A percentile compares a stretch with the other conserved stretches of the same genome.
Conservation (phyloP, 2,329 filamentous ascomycete genomes). For the Colletotrichum sp. region DNA sequence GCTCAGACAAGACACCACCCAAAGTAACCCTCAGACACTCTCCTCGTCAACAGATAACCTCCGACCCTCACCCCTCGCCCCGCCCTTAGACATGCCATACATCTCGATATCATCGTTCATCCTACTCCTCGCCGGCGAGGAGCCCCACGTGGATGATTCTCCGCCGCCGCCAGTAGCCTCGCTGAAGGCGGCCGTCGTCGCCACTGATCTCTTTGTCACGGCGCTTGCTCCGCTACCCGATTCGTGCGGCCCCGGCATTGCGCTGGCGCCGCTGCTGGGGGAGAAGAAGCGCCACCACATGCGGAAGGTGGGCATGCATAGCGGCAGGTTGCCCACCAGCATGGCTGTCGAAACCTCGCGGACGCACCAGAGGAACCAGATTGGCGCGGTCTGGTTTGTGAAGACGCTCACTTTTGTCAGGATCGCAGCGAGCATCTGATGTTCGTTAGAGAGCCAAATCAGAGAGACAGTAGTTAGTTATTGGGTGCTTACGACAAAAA, state of each 20-base stretch:
- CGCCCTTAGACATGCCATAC: neutral
- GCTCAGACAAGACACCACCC: rapidly evolving
- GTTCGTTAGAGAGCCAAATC: rapidly evolving
- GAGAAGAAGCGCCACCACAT: slow-evolving; percentile 1
- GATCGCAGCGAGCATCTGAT: slow-evolving; percentile 9
- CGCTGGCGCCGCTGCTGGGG: neutral
- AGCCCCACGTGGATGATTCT: neutral
- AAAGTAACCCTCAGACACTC: neutral
- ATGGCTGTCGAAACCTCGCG: slow-evolving; percentile 16
- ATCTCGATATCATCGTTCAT: neutral
- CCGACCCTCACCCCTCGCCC: neutral
- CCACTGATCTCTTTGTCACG: neutral
- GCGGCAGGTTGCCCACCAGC: slow-evolving; percentile 17
- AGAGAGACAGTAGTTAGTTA: rapidly evolving
- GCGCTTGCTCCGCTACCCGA: neutral
- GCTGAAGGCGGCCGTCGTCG: neutral
- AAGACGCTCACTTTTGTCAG: slow-evolving; percentile 9
- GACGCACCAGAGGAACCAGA: slow-evolving; percentile 18
- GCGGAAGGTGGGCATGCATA: slow-evolving; percentile 5
- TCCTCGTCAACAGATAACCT: neutral
- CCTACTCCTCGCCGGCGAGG: neutral
- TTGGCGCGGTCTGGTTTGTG: neutral
- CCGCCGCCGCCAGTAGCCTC: neutral
- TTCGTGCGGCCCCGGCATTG: neutral
- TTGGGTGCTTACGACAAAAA: neutral